phyloP scores from a whole-genome alignment of 139 green algal genomes.

The Micromonas pusilla region DNA sequence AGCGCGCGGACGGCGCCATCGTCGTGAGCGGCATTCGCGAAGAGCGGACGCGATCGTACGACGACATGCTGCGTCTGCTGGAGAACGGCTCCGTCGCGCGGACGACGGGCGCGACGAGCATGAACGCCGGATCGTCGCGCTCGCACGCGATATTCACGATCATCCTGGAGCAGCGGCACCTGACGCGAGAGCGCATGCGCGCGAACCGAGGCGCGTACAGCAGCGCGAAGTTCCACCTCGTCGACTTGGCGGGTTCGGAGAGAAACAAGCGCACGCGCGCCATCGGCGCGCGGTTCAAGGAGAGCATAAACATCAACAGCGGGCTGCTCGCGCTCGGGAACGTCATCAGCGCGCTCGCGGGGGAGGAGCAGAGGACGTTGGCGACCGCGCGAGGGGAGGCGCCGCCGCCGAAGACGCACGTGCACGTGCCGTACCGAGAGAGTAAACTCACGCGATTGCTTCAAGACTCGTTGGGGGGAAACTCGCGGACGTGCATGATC shows the following conservation, averaged over 20 bases:
- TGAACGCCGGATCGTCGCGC: slow-evolving; percentile 33
- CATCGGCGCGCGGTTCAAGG: slow-evolving; percentile 53
- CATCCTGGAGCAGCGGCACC: slow-evolving; percentile 28
- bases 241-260: slow-evolving; percentile 83
- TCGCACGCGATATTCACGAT: slow-evolving; percentile 39
- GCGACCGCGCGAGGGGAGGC: not conserved
- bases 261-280: slow-evolving; percentile 86
- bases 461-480: slow-evolving; percentile 54
- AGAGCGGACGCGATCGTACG: not conserved
- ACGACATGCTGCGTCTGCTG: not conserved
- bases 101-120: slow-evolving; percentile 13
- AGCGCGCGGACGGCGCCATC: slow-evolving; percentile 20
- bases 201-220: not conserved
- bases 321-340: slow-evolving; percentile 92
- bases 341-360: slow-evolving; percentile 91
- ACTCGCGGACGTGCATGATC: slow-evolving; percentile 46
- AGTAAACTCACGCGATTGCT: slow-evolving; percentile 93
- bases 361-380: slow-evolving; percentile 34
- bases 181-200: not conserved
- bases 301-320: slow-evolving; percentile 89
- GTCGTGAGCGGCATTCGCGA: not conserved
- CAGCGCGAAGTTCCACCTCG: slow-evolving; percentile 89
- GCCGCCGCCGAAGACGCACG: not conserved
- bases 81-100: not conserved
- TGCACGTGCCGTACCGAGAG: slow-evolving; percentile 82